Conservation (phyloP, 148 eudicot species). For the Nepenthes gracilis region DNA sequence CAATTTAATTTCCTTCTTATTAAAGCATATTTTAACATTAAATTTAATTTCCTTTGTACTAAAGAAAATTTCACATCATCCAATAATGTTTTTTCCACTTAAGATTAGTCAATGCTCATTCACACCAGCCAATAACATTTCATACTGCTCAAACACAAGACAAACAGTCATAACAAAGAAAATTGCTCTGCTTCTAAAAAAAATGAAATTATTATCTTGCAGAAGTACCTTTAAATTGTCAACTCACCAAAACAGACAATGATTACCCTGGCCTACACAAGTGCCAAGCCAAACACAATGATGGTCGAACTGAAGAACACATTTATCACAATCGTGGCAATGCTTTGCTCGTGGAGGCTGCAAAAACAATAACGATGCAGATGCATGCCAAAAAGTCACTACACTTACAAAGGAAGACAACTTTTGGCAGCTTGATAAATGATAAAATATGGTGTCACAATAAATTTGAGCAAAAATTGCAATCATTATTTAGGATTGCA, state of each 20-base stretch:
- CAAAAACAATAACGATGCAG: slow-evolving; percentile 9
- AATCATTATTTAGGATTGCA: too few species aligned
- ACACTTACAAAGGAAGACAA: neutral
- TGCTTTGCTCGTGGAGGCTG: slow-evolving; percentile 99
- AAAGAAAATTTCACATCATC: too few species aligned
- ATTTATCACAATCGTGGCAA: slow-evolving; percentile 94
- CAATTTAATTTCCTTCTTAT: too few species aligned
- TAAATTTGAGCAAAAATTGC: too few species aligned
- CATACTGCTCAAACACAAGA: neutral
- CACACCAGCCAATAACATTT: neutral
- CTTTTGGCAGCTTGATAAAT: neutral
- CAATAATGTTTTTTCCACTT: too few species aligned
- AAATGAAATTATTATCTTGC: neutral
- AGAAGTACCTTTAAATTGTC: neutral
- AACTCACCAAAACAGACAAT: slow-evolving; percentile 90
- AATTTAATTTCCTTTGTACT: too few species aligned
- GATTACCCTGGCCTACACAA: slow-evolving; percentile 92
- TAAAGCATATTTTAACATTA: too few species aligned
- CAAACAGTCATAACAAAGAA: neutral
- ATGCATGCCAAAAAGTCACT: neutral
- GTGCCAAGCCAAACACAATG: slow-evolving; percentile 99
- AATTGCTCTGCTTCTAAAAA: neutral
- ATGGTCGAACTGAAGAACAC: slow-evolving; percentile 98
- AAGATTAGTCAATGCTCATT: too few species aligned
- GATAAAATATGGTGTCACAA: too few species aligned